Conservation (phyloP, 2,329 filamentous ascomycete genomes). For the Arthrobotrys sphaeroides region DNA sequence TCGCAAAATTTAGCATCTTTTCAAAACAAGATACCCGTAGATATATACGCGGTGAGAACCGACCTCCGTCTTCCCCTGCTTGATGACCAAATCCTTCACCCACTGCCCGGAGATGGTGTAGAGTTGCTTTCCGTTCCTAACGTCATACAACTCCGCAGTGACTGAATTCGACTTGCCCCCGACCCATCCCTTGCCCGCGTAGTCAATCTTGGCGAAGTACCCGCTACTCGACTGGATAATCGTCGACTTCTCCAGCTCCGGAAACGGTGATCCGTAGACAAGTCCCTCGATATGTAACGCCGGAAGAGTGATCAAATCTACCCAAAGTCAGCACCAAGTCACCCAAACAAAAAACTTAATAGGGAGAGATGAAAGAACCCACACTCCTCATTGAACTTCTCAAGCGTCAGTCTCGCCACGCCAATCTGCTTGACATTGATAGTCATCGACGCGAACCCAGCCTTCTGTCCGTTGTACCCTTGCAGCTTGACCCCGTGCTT, state of each 20-base stretch:
- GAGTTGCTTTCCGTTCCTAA: constrained; percentile 73
- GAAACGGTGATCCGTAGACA: constrained; percentile 84
- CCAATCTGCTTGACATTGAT: constrained; percentile 96
- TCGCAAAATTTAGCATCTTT: constrained; percentile 57
- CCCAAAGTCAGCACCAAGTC: not conserved
- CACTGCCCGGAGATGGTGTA: constrained; percentile 91
- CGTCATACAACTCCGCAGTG: constrained; percentile 75
- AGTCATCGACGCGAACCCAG: constrained; percentile 83
- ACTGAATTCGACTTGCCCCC: constrained; percentile 96
- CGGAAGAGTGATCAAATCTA: constrained; percentile 85
- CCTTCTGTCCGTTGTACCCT: constrained; percentile 96
- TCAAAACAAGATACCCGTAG: not conserved
- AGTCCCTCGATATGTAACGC: constrained; percentile 92
- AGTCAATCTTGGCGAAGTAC: constrained; percentile 89
- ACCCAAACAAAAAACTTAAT: not conserved
- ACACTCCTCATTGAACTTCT: constrained; percentile 65
- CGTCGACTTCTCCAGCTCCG: constrained; percentile 85
- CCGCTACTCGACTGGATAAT: constrained; percentile 88
- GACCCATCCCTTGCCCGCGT: constrained; percentile 92
- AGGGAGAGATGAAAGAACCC: not conserved
- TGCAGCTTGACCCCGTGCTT: constrained; percentile 80
- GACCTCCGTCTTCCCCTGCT: constrained; percentile 63
- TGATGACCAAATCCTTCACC: constrained; percentile 83
- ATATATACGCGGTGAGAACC: not conserved
- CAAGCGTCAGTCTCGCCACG: constrained; percentile 73